Conservation (phyloP, 2,329 filamentous ascomycete species). For the Paecilomyces niveus region DNA sequence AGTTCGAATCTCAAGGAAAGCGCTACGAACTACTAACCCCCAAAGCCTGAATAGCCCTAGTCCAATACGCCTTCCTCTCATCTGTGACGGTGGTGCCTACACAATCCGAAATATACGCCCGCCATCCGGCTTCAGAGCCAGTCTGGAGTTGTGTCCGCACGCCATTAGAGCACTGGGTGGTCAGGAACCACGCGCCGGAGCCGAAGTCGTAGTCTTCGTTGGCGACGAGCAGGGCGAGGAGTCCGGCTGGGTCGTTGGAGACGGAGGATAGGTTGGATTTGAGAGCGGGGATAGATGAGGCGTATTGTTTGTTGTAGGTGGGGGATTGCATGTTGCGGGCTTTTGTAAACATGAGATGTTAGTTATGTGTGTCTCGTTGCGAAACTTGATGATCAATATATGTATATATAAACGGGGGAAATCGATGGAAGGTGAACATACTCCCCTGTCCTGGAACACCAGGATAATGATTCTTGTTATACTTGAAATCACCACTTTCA, state of each 20-base stretch:
- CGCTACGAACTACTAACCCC: slow-evolving; percentile 14
- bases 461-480: slow-evolving; percentile 60
- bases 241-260: slow-evolving; percentile 31
- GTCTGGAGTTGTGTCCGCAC: slow-evolving; percentile 39
- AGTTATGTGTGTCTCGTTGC: no score
- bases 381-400: no score
- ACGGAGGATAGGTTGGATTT: slow-evolving; percentile 23
- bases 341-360: slow-evolving; percentile 4
- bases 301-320: slow-evolving; percentile 50
- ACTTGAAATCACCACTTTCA: slow-evolving; percentile 64
- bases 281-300: slow-evolving; percentile 40
- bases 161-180: slow-evolving; percentile 44
- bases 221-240: slow-evolving; percentile 46
- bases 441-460: slow-evolving; percentile 59
- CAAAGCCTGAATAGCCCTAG: slow-evolving; percentile 38
- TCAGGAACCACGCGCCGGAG: slow-evolving; percentile 56
- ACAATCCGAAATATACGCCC: slow-evolving; percentile 48
- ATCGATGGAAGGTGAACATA: slow-evolving; percentile 12
- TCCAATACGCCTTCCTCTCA: slow-evolving; percentile 45
- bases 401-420: background rate
- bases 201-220: slow-evolving; percentile 49
- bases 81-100: slow-evolving; percentile 43
- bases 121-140: slow-evolving; percentile 46
- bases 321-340: slow-evolving; percentile 59
- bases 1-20: no score